Percentiles rank a stretch among this genome's conserved stretches.
Evolutionary conservation across 2,329 filamentous ascomycete species (phyloP).

Genomic region (Arthroderma uncinatum): DNA sequence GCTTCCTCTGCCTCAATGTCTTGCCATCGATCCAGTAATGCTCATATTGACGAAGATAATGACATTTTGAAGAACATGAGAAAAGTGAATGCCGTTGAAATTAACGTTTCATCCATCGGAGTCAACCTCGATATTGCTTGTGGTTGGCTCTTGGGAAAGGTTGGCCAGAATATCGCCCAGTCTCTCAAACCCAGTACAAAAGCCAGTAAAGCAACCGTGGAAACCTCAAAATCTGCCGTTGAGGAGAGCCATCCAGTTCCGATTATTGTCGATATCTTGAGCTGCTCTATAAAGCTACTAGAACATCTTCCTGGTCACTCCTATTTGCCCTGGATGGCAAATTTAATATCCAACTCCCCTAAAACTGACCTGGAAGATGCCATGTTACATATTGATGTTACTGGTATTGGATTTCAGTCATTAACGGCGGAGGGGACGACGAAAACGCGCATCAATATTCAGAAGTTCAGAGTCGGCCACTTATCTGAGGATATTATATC

Average conservation of each 20-base stretch:
- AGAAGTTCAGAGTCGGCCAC: slow-evolving; percentile 39
- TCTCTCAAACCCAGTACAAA: slow-evolving; percentile 8
- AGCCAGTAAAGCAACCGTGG: slow-evolving; percentile 6
- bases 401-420: slow-evolving; percentile 21
- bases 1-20: not conserved
- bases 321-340: slow-evolving; percentile 11
- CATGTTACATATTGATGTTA: slow-evolving; percentile 24
- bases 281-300: slow-evolving; percentile 20
- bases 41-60: not conserved
- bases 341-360: not conserved
- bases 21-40: not conserved
- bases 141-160: slow-evolving; percentile 32
- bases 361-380: slow-evolving; percentile 21
- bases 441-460: slow-evolving; percentile 24
- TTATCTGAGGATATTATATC: slow-evolving; percentile 41
- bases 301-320: slow-evolving; percentile 26
- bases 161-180: slow-evolving; percentile 24
- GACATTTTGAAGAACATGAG: slow-evolving; percentile 2
- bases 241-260: slow-evolving; percentile 10
- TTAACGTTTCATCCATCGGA: slow-evolving; percentile 24
- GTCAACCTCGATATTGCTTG: slow-evolving; percentile 32
- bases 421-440: slow-evolving; percentile 16
- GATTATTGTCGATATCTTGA: slow-evolving; percentile 17
- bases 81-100: slow-evolving; percentile 17
- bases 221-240: not conserved